These are phyloP conservation scores for Suillus alpinus DNA, from an alignment of 768 basidiomycete genomes.

Conservation along the genomic window DNA sequence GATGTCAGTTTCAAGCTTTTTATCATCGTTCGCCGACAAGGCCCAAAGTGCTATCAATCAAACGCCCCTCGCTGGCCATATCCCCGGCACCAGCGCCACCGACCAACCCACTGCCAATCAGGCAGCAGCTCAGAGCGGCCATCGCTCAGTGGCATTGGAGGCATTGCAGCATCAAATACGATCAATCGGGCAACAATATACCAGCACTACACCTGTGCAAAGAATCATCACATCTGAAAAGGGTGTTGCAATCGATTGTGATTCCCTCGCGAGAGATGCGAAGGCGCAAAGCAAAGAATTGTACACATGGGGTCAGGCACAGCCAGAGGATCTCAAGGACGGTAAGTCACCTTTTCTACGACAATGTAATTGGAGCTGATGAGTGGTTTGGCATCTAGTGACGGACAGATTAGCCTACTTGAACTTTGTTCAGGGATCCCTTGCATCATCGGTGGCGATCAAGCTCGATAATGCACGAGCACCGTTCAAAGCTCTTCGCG, in stretches of 20 bases:
- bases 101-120: constrained; percentile 43
- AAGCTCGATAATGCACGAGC: constrained; percentile 64
- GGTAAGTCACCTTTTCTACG: constrained; percentile 39
- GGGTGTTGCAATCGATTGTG: constrained; percentile 73
- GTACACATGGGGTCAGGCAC: constrained; percentile 79
- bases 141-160: constrained; percentile 57
- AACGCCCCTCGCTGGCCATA: constrained; percentile 54
- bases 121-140: constrained; percentile 35
- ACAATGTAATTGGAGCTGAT: constrained; percentile 3
- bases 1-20: constrained; percentile 62
- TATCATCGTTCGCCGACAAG: constrained; percentile 71
- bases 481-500: constrained; percentile 69
- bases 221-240: constrained; percentile 79
- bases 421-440: constrained; percentile 71
- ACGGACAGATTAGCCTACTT: constrained; percentile 81
- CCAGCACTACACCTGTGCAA: constrained; percentile 64
- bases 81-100: constrained; percentile 45
- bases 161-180: constrained; percentile 72
- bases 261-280: constrained; percentile 60
- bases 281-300: constrained; percentile 81
- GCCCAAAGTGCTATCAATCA: constrained; percentile 69
- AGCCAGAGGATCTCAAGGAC: constrained; percentile 72
- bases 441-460: constrained; percentile 56
- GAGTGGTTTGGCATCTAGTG: constrained; percentile 38
- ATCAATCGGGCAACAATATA: constrained; percentile 72